Base-by-base conservation (phyloP, 1,284 basidiomycete genomes). In the Polyporus tsugae region DNA sequence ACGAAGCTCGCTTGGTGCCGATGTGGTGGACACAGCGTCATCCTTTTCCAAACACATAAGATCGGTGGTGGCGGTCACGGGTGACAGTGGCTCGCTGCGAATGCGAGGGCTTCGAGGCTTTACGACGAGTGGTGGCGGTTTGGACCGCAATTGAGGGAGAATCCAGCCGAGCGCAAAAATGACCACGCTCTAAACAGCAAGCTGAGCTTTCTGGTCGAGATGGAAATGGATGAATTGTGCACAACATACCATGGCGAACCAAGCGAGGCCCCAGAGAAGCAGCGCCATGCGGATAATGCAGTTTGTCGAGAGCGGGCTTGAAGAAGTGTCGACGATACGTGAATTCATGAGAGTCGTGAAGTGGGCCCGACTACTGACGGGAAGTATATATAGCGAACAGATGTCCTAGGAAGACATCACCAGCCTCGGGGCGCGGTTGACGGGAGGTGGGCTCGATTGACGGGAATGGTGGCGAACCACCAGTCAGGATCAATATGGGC, bases 81-180 rank as follows among this genome's bases (percentile, higher is more conserved):
- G 61, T 13, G 60, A 49, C 13, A 25, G 41, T 6, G 60, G 29
- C 9, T 55, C 11, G 38, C 62, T 63, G 63, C 55, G 67, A 33
- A 59, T 13, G 36, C 62, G 62, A 25, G 67, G 55, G 17, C 55
- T 66, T 49, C 65, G 70, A 25, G 67, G 59, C 19, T 36, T 42
- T 6, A 22, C 64, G 36, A 39, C 36, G 35, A 58, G 44, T 29
- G 64, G 55, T 15, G 69, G 69, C 33, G 67, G 63, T 35, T 67
- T 68, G 38, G 67, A 36, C 13, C 61, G 70, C 11, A 62, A 13
- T 17, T 42, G 57, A 19, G 70, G 70, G 15, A 71, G 15, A 42
- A 71, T 7, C 17, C 67, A 63, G 52, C 70, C 70, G 10, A 58
- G 46, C 17, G 55, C 2, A 35, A 71, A 71, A 29, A 69, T 71